These are phyloP conservation scores for Ophiostoma ulmi DNA, from an alignment of 2,329 filamentous ascomycete species.

Conservation along the genomic window DNA sequence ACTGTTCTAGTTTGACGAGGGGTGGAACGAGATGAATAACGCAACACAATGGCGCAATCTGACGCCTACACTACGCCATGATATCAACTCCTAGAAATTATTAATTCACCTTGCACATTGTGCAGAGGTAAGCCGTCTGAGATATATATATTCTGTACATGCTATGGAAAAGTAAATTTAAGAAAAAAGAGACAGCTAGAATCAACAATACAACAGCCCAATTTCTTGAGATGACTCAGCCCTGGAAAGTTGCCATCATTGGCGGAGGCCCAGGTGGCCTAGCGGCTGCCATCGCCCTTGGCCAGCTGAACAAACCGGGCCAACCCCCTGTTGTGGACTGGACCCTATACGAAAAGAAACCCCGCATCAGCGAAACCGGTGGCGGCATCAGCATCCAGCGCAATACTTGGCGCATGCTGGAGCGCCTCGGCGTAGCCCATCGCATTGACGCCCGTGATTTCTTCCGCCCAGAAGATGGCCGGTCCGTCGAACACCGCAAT, in stretches of 20 bases:
- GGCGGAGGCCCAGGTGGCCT: constrained; percentile 24
- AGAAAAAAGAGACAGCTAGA: not conserved
- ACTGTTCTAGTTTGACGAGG: not conserved
- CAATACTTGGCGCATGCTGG: constrained; percentile 37
- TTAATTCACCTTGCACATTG: not conserved
- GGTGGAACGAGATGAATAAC: constrained; percentile 17
- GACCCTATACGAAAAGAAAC: constrained; percentile 36
- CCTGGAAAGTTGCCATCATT: constrained; percentile 22
- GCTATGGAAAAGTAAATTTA: not conserved
- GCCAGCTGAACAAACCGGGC: constrained; percentile 21
- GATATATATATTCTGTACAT: not conserved
- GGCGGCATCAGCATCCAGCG: constrained; percentile 37
- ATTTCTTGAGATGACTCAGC: constrained; percentile 9
- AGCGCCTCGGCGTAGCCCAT: constrained; percentile 34
- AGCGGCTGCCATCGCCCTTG: constrained; percentile 20
- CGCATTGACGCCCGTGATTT: constrained; percentile 33
- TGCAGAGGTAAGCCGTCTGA: not conserved
- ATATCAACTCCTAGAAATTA: not conserved
- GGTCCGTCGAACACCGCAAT: constrained; percentile 33
- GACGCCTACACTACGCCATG: constrained; percentile 17
- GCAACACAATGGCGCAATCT: constrained; percentile 22
- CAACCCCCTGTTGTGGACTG: constrained; percentile 33
- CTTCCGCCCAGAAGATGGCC: constrained; percentile 31
- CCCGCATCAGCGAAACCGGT: constrained; percentile 36
- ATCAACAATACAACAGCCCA: not conserved